Percentiles rank a stretch among this genome's conserved stretches.
Conservation (phyloP, 1,284 basidiomycete genomes). For the Cryptococcus wingfieldii region DNA sequence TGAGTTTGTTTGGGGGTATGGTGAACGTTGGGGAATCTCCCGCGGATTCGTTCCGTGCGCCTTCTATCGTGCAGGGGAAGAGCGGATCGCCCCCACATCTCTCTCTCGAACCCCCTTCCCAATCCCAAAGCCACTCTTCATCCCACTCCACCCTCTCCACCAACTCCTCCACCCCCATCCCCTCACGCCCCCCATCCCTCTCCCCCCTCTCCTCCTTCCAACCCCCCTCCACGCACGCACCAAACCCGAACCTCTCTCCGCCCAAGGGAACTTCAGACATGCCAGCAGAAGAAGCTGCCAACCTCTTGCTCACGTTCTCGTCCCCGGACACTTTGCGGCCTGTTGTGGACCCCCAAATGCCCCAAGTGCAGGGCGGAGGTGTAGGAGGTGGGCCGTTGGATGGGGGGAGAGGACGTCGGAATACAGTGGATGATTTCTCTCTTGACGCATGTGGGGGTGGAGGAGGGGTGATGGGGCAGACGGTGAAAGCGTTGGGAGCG, state of each 20-base stretch:
- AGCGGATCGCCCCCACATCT: too few relatives aligned
- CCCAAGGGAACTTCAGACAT: conserved; percentile 17
- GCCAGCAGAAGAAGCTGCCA: conserved; percentile 41
- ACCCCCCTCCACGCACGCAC: background rate
- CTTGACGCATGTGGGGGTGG: conserved; percentile 20
- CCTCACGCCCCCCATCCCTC: background rate
- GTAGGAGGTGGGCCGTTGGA: background rate
- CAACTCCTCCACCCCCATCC: conserved; percentile 11
- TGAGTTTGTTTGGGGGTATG: conserved; percentile 39
- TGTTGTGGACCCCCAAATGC: background rate
- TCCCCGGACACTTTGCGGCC: conserved; percentile 42
- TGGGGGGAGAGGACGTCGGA: conserved; percentile 8
- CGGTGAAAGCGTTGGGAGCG: background rate
- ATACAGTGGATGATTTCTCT: conserved; percentile 37
- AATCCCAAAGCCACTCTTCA: background rate
- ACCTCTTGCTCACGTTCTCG: conserved; percentile 40
- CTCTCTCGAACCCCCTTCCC: background rate
- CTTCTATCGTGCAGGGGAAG: too few relatives aligned
- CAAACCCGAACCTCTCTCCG: background rate
- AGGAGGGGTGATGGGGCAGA: background rate
- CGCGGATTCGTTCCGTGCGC: conserved; percentile 1
- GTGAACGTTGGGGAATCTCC: conserved; percentile 25
- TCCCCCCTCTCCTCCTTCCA: conserved; percentile 8
- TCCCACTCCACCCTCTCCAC: background rate
- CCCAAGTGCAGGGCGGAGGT: too few relatives aligned